Base-by-base conservation (phyloP, 306 rosid genomes). In the Quillaja saponaria region DNA sequence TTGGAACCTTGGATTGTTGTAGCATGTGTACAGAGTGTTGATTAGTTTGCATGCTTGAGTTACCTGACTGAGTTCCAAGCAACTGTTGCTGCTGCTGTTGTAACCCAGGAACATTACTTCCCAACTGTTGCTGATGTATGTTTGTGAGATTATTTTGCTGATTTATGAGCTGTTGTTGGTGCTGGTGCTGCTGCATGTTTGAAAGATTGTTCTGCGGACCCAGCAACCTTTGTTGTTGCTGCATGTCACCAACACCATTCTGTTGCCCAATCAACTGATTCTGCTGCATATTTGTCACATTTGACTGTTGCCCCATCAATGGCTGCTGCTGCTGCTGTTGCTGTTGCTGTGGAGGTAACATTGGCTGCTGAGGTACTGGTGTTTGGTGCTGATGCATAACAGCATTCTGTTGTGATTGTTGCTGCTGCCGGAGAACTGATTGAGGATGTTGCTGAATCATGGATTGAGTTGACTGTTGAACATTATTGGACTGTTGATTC, bases 371-470 rank as follows among this genome's bases (percentile, higher is more conserved):
- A 44, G 79, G 39, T 77, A 79, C 58, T 59, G 85, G 21, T 63
- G 88, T 66, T 77, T 79, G 86, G 75, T 84, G 96, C 66, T 83
- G 96, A 74, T 87, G 86, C 59, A 73, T 67, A 69, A 49, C 71
- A 67, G 92, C 61, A 46, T 74, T 42, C 73, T 80, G 95, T 69
- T 80, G 96, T 58, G 84, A 82, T 65, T 84, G 97, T 57, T 81
- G 95, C 34, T 77, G 97, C 78, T 81, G 94, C 76, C 96, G 78
- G 19, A 84, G 85, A 78, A 80, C 84, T 71, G 86, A 60, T 47
- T 88, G 97, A 39, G 85, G 58, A 81, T 82, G 87, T 60, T 86
- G 98, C 74, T 86, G 98, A 64, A 83, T 83, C 80, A 80, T 86
- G 72, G 90, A 52, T 45, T 81, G 91, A 46, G 86, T 25, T 61